These are phyloP conservation scores for Suillus decipiens DNA, from an alignment of 768 basidiomycete genomes.

Conservation along the genomic window DNA sequence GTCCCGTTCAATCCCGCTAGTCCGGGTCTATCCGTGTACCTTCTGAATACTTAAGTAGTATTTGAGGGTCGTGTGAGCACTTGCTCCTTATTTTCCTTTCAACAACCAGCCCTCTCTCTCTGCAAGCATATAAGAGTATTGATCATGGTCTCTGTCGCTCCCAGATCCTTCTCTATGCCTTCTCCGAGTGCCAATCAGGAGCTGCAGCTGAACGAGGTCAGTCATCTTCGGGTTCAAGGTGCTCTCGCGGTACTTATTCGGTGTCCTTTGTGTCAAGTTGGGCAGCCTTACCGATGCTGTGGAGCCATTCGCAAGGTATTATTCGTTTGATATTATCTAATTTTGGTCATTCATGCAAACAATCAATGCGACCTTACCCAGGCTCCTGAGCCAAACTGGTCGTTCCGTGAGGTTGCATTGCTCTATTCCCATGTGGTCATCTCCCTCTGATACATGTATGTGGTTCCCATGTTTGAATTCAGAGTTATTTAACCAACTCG, in stretches of 20 bases:
- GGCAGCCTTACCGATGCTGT: slow-evolving; percentile 58
- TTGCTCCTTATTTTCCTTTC: slow-evolving; percentile 7
- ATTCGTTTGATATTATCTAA: background rate
- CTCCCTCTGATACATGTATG: slow-evolving; percentile 60
- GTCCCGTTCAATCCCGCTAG: slow-evolving; percentile 18
- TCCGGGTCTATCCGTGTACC: slow-evolving; percentile 21
- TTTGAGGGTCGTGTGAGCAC: slow-evolving; percentile 18
- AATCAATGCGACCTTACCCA: slow-evolving; percentile 25
- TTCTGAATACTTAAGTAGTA: slow-evolving; percentile 6
- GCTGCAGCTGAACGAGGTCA: slow-evolving; percentile 41
- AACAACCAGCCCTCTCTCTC: slow-evolving; percentile 15
- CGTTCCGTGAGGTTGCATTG: slow-evolving; percentile 59
- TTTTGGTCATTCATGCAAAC: background rate
- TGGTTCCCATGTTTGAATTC: slow-evolving; percentile 8
- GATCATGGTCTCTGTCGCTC: slow-evolving; percentile 34
- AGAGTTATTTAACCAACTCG: background rate
- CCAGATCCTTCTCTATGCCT: slow-evolving; percentile 16
- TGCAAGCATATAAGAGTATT: slow-evolving; percentile 17
- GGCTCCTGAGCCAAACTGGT: slow-evolving; percentile 51
- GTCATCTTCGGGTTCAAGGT: slow-evolving; percentile 6
- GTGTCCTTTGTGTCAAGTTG: slow-evolving; percentile 37
- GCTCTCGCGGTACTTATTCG: slow-evolving; percentile 12
- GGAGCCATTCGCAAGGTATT: slow-evolving; percentile 60
- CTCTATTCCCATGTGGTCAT: slow-evolving; percentile 67
- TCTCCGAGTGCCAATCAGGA: slow-evolving; percentile 20